Evolutionary conservation across 1,284 basidiomycete genomes (phyloP).

Genomic region (Ganoderma leucocontextum): DNA sequence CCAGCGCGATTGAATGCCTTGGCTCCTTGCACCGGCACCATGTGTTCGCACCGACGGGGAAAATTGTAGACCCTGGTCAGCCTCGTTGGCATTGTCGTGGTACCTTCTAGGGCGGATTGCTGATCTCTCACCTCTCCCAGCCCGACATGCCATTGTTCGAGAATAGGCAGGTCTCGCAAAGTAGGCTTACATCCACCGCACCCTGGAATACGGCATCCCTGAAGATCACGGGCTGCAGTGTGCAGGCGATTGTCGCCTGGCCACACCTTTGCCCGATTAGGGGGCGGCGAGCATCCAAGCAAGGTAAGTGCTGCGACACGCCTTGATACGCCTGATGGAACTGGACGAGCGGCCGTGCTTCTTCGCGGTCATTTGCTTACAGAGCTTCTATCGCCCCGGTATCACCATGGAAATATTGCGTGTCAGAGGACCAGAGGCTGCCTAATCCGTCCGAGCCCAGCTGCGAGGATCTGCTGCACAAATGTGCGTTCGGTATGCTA

Average conservation of each 20-base stretch:
- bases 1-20: slow-evolving; percentile 17
- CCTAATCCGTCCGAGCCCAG: slow-evolving; percentile 20
- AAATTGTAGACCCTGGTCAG: slow-evolving; percentile 12
- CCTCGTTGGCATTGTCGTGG: slow-evolving; percentile 20
- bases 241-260: slow-evolving; percentile 24
- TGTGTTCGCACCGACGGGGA: slow-evolving; percentile 11
- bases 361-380: slow-evolving; percentile 14
- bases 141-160: slow-evolving; percentile 18
- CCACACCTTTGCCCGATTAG: slow-evolving; percentile 26
- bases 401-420: slow-evolving; percentile 28
- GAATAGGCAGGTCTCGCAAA: slow-evolving; percentile 21
- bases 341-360: slow-evolving; percentile 17
- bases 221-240: slow-evolving; percentile 27
- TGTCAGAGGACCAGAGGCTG: slow-evolving; percentile 27
- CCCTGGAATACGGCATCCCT: slow-evolving; percentile 24
- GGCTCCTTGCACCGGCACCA: neutral
- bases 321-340: slow-evolving; percentile 27
- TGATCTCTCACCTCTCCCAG: slow-evolving; percentile 10
- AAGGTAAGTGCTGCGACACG: slow-evolving; percentile 28
- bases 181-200: slow-evolving; percentile 18
- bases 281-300: slow-evolving; percentile 28
- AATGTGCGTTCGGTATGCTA: slow-evolving; percentile 22
- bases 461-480: slow-evolving; percentile 19
- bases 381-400: slow-evolving; percentile 32
- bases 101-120: slow-evolving; percentile 3